Evolutionary conservation across 495 filamentous ascomycete genomes (phyloP).

Genomic region (Aspergillus funiculosus): DNA sequence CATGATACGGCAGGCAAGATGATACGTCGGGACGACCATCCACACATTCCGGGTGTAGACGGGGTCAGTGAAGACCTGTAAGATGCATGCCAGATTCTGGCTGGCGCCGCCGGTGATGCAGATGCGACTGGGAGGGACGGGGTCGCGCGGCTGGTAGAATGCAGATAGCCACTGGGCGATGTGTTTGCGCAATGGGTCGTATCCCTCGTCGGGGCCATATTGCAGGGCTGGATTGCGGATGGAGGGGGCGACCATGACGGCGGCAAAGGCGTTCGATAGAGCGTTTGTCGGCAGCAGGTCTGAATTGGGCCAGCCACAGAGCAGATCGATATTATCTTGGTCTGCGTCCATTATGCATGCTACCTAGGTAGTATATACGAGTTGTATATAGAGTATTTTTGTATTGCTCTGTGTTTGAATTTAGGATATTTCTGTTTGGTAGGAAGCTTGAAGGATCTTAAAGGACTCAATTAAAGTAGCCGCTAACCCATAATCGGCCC

Average conservation of each 20-base stretch:
- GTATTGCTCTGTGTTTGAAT: neutral
- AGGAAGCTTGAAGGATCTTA: too few species aligned
- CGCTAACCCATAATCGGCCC: too few species aligned
- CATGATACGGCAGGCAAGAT: constrained; percentile 71
- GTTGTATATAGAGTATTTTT: neutral
- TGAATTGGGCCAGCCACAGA: constrained; percentile 66
- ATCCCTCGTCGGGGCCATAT: constrained; percentile 77
- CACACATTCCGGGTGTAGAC: constrained; percentile 69
- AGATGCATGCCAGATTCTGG: constrained; percentile 65
- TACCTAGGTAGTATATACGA: neutral
- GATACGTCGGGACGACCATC: constrained; percentile 76
- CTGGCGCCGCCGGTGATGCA: constrained; percentile 77
- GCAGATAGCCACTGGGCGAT: constrained; percentile 63
- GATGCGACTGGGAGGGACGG: constrained; percentile 52
- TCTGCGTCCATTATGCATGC: constrained; percentile 1
- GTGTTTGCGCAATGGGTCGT: constrained; percentile 54
- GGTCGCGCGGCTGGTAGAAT: constrained; percentile 49
- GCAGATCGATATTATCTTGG: constrained; percentile 52
- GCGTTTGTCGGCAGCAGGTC: constrained; percentile 59
- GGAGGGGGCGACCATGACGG: constrained; percentile 52
- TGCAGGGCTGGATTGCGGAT: constrained; percentile 53
- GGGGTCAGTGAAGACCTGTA: constrained; percentile 74
- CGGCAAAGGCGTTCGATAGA: constrained; percentile 49
- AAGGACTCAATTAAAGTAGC: too few species aligned
- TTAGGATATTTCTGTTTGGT: neutral